phyloP scores from a whole-genome alignment of 2,329 filamentous ascomycete species.

The Ceratocystis eucalypticola region DNA sequence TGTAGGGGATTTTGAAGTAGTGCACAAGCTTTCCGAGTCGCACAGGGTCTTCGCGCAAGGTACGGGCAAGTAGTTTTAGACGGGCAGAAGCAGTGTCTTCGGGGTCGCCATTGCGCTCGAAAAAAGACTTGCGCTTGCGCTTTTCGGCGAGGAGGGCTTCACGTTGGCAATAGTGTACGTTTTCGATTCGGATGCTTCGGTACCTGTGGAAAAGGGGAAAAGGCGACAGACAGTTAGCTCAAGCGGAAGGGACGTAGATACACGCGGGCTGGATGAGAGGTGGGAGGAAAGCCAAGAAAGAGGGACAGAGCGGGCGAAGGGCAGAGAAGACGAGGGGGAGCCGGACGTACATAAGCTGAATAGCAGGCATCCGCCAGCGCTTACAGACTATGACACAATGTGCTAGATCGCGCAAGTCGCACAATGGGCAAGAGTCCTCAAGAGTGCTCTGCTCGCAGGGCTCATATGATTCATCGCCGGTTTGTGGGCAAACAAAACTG shows the following conservation, averaged over 20 bases:
- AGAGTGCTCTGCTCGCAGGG: conserved; percentile 68
- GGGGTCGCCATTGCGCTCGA: conserved; percentile 64
- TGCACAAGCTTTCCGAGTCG: conserved; percentile 55
- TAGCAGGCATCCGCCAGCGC: conserved; percentile 49
- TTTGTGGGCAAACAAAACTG: conserved; percentile 69
- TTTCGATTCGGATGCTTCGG: conserved; percentile 79
- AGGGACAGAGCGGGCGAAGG: not conserved
- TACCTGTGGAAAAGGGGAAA: conserved; percentile 42
- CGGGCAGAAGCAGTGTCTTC: conserved; percentile 67
- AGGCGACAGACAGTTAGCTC: not conserved
- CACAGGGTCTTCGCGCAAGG: conserved; percentile 62
- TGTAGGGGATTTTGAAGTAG: conserved; percentile 82
- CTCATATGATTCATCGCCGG: conserved; percentile 62
- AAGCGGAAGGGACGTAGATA: no score
- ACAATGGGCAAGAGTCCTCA: conserved; percentile 79
- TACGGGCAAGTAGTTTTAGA: conserved; percentile 65
- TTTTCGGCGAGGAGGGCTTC: conserved; percentile 69
- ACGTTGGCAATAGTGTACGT: conserved; percentile 84
- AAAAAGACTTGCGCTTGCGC: conserved; percentile 59
- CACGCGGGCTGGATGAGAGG: not conserved
- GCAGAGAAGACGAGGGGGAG: not conserved
- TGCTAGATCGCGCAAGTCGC: conserved; percentile 77
- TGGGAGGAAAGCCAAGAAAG: not conserved
- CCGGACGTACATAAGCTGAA: conserved; percentile 46
- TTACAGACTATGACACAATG: conserved; percentile 63